Conservation (phyloP, 768 basidiomycete species). For the Xanthoconium stramineum region DNA sequence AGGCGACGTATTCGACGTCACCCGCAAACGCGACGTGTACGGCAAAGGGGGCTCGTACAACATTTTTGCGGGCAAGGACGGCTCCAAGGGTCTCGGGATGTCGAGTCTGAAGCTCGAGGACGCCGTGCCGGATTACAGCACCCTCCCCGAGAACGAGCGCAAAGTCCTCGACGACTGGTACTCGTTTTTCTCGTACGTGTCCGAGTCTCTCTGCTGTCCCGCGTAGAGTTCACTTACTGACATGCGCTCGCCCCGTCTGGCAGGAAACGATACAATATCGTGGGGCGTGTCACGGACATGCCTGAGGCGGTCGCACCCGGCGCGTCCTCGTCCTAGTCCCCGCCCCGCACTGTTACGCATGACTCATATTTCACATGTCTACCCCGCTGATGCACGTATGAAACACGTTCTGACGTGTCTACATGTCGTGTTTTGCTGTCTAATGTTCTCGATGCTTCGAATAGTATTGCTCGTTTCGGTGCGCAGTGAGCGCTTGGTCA, state of each 20-base stretch:
- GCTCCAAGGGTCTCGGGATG: constrained; percentile 83
- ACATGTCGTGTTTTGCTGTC: too few species aligned
- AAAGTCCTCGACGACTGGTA: constrained; percentile 90
- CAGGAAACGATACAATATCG: constrained; percentile 85
- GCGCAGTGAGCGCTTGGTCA: too few species aligned
- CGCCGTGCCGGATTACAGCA: constrained; percentile 84
- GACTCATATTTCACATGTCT: too few species aligned
- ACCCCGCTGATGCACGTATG: too few species aligned
- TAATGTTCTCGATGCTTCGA: too few species aligned
- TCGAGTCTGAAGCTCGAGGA: constrained; percentile 84
- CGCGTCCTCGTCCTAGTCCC: too few species aligned
- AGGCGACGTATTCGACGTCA: constrained; percentile 86
- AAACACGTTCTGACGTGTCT: too few species aligned
- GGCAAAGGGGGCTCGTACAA: constrained; percentile 77
- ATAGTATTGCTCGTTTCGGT: too few species aligned
- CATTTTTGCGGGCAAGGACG: constrained; percentile 93
- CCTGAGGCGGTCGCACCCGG: constrained; percentile 34
- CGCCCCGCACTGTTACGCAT: too few species aligned
- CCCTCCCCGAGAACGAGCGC: constrained; percentile 63
- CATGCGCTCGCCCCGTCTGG: not conserved
- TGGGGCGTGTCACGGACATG: constrained; percentile 67
- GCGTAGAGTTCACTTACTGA: not conserved
- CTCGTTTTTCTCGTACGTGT: constrained; percentile 76
- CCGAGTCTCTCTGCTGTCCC: too few species aligned
- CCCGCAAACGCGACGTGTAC: constrained; percentile 83